Conservation (phyloP, 73 alveolate species). For the Symbiodinium pilosum region DNA sequence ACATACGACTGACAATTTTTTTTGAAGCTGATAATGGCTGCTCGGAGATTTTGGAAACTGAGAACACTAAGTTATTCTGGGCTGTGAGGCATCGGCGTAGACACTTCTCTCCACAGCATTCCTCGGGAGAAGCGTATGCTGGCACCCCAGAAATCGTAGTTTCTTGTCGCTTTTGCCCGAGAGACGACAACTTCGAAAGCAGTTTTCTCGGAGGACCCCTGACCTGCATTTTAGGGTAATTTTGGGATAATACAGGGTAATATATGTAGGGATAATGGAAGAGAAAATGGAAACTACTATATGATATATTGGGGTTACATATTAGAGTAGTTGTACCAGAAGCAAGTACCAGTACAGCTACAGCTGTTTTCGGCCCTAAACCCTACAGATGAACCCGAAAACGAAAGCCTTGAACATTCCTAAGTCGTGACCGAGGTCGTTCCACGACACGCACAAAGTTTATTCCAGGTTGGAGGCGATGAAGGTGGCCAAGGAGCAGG, state of each 20-base stretch:
- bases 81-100: conserved; percentile 66
- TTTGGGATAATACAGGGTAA: too few species aligned
- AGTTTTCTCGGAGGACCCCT: background rate
- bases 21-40: too few species aligned
- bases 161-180: too few species aligned
- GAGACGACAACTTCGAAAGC: background rate
- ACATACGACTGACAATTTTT: too few species aligned
- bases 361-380: background rate
- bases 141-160: background rate
- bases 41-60: too few species aligned
- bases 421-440: conserved; percentile 13
- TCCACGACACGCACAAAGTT: conserved; percentile 80
- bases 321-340: too few species aligned
- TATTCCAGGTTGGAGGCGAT: conserved; percentile 67
- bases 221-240: background rate
- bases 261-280: too few species aligned
- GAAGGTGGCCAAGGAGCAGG: conserved; percentile 92
- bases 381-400: background rate
- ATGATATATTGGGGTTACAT: too few species aligned
- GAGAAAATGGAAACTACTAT: too few species aligned
- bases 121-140: conserved; percentile 87
- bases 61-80: too few species aligned
- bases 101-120: conserved; percentile 71
- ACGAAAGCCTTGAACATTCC: background rate
- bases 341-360: background rate